These are phyloP conservation scores for Cyclostephanos tholiformis DNA, from an alignment of 108 stramenopile genomes.

Conservation along the genomic window DNA sequence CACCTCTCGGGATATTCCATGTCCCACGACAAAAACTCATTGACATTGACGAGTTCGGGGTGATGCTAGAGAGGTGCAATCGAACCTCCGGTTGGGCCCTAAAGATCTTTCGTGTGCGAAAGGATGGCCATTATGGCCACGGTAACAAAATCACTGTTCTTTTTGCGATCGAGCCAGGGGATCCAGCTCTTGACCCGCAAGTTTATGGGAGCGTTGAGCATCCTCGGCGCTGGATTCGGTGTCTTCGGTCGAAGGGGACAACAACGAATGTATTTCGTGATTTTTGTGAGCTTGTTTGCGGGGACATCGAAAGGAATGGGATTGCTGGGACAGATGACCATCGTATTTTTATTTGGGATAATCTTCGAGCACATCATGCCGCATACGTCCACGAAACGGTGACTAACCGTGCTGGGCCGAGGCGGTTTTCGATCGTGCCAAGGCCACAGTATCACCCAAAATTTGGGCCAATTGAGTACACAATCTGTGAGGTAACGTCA, in stretches of 20 bases:
- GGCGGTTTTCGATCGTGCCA: neutral
- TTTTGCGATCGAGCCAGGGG: too few species aligned
- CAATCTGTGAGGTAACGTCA: constrained; percentile 11
- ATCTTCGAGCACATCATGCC: neutral
- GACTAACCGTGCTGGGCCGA: neutral
- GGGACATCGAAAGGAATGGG: constrained; percentile 3
- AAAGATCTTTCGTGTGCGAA: constrained; percentile 1
- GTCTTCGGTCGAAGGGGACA: neutral
- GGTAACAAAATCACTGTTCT: constrained; percentile 4
- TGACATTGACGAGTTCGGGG: constrained; percentile 29
- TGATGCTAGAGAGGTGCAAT: constrained; percentile 17
- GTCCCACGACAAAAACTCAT: constrained; percentile 6
- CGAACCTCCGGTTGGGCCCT: too few species aligned
- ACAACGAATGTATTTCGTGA: constrained; percentile 1
- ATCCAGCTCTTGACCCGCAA: neutral
- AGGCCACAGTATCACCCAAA: too few species aligned
- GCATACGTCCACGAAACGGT: constrained; percentile 3
- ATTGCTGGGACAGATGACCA: constrained; percentile 1
- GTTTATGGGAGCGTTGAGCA: constrained; percentile 1
- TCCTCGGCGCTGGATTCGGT: constrained; percentile 10
- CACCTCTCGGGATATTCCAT: constrained; percentile 8
- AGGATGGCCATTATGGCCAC: constrained; percentile 16
- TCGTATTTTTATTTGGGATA: constrained; percentile 16
- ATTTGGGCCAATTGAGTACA: neutral
- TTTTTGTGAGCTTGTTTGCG: constrained; percentile 8